Base-by-base conservation (phyloP, 2,329 filamentous ascomycete genomes). In the Fusarium coicis region DNA sequence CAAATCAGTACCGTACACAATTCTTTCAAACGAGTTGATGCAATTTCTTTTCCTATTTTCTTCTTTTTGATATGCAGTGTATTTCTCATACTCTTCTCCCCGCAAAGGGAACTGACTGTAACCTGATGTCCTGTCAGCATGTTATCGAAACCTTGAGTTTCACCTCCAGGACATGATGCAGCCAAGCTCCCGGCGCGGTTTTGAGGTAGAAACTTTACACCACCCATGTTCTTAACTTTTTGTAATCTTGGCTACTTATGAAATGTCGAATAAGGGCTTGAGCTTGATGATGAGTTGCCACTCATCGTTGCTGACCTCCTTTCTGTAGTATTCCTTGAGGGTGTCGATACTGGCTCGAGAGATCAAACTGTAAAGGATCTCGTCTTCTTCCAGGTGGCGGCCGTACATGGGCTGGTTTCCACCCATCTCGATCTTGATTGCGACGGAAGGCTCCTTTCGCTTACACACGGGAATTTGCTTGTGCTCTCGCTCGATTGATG, bases 401-500 rank as follows among this genome's bases (percentile, higher is more conserved):
- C 96, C 96, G 81, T 99, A 99, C 66, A 93, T 90, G 21, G 96
- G 97, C 86, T 99, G 96, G 81, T 96, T 94, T 66, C 92, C 85
- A 60, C 95, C 96, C 90, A 92, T 92, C 85, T 99, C 97, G 78
- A 99, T 97, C 88, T 99, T 99, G 86, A 99, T 88, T 26, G 96
- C 96, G 15, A 99, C 97, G 3, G 95, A 97, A n/a, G 97, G 96
- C 80, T 97, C 93, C 58, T 96, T 96, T 85, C 95, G 96, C 84
- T 99, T 99, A 87, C 94, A 97, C 65, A 97, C 88, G 15, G 88
- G 89, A 75, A 99, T 92, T 73, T 96, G 91, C 86, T 99, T 99
- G 89, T 99, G 96, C 76, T 99, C 97, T 81, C 97, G 92, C 84
- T 99, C 96, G 80, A 99, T 99, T 4, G 93, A 95, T 63, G 93